These are phyloP conservation scores for Blastomyces parvus DNA, from an alignment of 2,329 filamentous ascomycete genomes.

Conservation along the genomic window DNA sequence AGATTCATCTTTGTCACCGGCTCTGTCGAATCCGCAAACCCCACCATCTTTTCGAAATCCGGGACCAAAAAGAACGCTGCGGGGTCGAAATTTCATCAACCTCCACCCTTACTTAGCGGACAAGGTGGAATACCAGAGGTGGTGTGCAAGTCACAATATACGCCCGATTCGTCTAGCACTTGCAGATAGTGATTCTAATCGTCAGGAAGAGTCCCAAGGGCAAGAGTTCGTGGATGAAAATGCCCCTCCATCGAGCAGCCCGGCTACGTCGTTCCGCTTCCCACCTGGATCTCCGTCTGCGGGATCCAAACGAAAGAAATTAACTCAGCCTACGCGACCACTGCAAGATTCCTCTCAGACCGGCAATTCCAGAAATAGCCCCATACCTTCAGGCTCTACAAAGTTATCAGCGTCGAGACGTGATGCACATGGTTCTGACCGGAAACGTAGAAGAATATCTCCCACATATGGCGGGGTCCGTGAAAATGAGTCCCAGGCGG, in stretches of 20 bases:
- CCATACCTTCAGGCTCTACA: not conserved
- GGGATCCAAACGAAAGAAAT: not conserved
- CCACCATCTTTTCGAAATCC: conserved; percentile 1
- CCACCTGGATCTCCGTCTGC: conserved; percentile 21
- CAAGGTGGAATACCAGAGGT: conserved; percentile 35
- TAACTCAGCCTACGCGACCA: not conserved
- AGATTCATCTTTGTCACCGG: conserved; percentile 30
- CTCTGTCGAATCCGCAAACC: conserved; percentile 25
- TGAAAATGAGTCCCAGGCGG: not conserved
- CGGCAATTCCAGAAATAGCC: not conserved
- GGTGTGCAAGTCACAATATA: conserved; percentile 34
- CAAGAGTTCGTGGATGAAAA: conserved; percentile 27
- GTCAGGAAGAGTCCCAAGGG: conserved; percentile 24
- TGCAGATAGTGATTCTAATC: conserved; percentile 10
- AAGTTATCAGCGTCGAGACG: not conserved
- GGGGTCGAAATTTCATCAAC: conserved; percentile 41
- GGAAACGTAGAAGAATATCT: conserved; percentile 31
- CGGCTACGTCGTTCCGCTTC: conserved; percentile 24
- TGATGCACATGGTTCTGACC: conserved; percentile 15
- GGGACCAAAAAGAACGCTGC: conserved; percentile 27
- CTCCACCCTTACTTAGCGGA: conserved; percentile 41
- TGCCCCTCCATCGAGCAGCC: conserved; percentile 26
- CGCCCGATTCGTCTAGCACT: conserved; percentile 32
- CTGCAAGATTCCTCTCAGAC: not conserved
- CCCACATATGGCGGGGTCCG: conserved; percentile 13